Conservation (phyloP, 306 rosid species). For the Cicer arietinum region DNA sequence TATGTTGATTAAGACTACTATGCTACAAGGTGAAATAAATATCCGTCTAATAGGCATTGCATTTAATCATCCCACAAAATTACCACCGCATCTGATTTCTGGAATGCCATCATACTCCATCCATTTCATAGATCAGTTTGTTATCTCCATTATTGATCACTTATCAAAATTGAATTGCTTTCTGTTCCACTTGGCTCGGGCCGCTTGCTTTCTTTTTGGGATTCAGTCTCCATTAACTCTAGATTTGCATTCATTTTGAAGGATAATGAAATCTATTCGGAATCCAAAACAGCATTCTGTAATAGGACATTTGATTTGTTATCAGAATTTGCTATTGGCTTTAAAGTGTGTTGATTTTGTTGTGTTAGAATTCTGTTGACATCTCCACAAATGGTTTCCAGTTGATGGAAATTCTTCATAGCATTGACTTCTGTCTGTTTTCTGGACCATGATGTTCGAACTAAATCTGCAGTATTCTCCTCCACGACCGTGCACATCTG, state of each 20-base stretch:
- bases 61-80: conserved; percentile 57
- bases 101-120: conserved; percentile 40
- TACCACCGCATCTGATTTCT: conserved; percentile 43
- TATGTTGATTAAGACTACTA: not conserved
- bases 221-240: conserved; percentile 45
- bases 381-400: conserved; percentile 60
- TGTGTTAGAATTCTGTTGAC: conserved; percentile 60
- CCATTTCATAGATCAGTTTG: not conserved
- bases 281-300: conserved; percentile 14
- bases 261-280: conserved; percentile 32
- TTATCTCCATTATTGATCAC: not conserved
- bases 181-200: not conserved
- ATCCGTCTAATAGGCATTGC: not conserved
- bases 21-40: conserved; percentile 34
- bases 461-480: conserved; percentile 50
- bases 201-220: conserved; percentile 43
- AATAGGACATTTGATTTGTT: conserved; percentile 43
- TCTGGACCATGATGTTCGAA: conserved; percentile 47
- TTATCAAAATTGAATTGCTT: too few species aligned
- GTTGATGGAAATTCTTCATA: conserved; percentile 44
- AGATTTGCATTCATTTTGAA: conserved; percentile 46
- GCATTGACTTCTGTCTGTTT: conserved; percentile 37
- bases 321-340: conserved; percentile 40
- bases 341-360: conserved; percentile 30
- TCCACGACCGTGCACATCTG: conserved; percentile 79